These are phyloP conservation scores for Phaeosphaeria sp. DNA, from an alignment of 2,329 filamentous ascomycete species.

Conservation along the genomic window DNA sequence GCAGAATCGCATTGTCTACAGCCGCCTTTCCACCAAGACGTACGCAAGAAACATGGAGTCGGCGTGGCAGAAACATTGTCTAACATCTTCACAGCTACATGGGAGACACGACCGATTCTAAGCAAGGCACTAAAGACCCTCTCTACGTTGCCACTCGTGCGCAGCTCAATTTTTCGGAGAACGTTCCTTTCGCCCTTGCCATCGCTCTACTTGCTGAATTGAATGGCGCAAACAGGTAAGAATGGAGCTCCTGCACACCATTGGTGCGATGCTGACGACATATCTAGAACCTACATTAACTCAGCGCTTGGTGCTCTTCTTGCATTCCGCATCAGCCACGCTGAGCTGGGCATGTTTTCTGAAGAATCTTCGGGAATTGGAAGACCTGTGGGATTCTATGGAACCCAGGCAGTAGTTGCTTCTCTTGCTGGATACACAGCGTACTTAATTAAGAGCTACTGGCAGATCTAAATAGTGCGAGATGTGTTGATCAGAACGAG, in stretches of 20 bases:
- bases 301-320: slow-evolving; percentile 48
- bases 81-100: slow-evolving; percentile 24
- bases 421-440: slow-evolving; percentile 38
- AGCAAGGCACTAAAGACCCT: slow-evolving; percentile 27
- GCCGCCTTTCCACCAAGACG: slow-evolving; percentile 43
- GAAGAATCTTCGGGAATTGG: slow-evolving; percentile 30
- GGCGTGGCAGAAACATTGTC: slow-evolving; percentile 1
- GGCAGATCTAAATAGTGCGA: slow-evolving; percentile 19
- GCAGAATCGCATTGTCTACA: slow-evolving; percentile 46
- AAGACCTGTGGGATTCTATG: slow-evolving; percentile 36
- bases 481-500: not conserved
- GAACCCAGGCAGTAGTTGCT: slow-evolving; percentile 38
- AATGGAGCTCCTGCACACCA: not conserved
- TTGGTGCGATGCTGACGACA: not conserved
- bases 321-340: slow-evolving; percentile 49
- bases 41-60: slow-evolving; percentile 14
- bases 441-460: slow-evolving; percentile 41
- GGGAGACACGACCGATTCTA: slow-evolving; percentile 29
- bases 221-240: slow-evolving; percentile 51
- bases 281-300: slow-evolving; percentile 30
- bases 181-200: slow-evolving; percentile 50
- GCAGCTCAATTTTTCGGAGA: slow-evolving; percentile 54
- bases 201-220: slow-evolving; percentile 52
- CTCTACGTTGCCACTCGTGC: slow-evolving; percentile 47
- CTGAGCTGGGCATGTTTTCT: slow-evolving; percentile 47